These are phyloP conservation scores for Jatropha curcas DNA, from an alignment of 345 rosid genomes.

Conservation along the genomic window DNA sequence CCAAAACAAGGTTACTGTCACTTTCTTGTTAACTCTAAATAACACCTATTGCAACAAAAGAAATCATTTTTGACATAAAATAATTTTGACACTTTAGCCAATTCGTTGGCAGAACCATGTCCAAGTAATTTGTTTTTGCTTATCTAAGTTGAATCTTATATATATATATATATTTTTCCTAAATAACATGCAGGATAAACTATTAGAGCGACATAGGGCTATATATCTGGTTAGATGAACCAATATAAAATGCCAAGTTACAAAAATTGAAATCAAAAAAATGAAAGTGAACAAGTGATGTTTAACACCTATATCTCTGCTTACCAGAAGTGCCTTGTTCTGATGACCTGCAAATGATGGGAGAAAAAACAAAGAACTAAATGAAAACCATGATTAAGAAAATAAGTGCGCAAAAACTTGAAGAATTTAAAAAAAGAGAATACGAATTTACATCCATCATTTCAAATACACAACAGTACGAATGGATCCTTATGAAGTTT, in stretches of 20 bases:
- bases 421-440: neutral
- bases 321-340: conserved; percentile 81
- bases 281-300: conserved; percentile 1
- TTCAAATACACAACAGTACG: no score
- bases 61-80: neutral
- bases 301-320: conserved; percentile 14
- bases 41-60: neutral
- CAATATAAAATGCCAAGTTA: conserved; percentile 9
- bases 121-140: neutral
- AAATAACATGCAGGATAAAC: neutral
- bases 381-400: conserved; percentile 24
- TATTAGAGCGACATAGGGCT: neutral
- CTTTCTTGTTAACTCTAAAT: neutral
- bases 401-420: neutral
- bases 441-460: no score
- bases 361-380: conserved; percentile 21
- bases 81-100: neutral
- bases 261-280: neutral
- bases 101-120: neutral
- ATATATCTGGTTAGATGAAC: neutral
- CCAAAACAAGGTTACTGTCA: neutral
- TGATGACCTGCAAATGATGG: conserved; percentile 59
- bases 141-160: neutral
- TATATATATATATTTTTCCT: no score
- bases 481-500: neutral